Conservation (phyloP, 805 yeast genomes). For the Allodekkera sacchari region DNA sequence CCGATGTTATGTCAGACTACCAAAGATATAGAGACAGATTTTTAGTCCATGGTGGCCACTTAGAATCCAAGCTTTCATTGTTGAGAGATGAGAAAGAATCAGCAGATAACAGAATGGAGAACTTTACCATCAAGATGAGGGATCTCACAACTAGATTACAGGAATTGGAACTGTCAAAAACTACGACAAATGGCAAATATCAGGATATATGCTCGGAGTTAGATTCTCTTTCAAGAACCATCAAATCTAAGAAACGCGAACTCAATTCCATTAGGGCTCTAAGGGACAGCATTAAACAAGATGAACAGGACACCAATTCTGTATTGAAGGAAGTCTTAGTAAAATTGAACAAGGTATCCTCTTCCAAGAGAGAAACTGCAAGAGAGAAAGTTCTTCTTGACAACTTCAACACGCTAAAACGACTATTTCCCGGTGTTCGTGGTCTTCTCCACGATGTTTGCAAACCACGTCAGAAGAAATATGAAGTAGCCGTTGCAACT, state of each 20-base stretch:
- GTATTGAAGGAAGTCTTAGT: conserved; percentile 52
- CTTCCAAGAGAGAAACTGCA: conserved; percentile 67
- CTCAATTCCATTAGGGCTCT: conserved; percentile 23
- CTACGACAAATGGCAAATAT: conserved; percentile 21
- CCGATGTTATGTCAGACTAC: conserved; percentile 49
- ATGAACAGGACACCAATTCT: conserved; percentile 56
- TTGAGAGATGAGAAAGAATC: conserved; percentile 34
- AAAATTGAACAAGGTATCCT: conserved; percentile 63
- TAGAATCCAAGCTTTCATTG: conserved; percentile 43
- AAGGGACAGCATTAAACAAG: conserved; percentile 29
- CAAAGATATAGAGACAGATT: conserved; percentile 48
- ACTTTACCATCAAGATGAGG: conserved; percentile 28
- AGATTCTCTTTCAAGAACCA: conserved; percentile 24
- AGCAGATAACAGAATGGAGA: conserved; percentile 24
- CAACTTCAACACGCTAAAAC: conserved; percentile 57
- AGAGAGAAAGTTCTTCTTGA: conserved; percentile 66
- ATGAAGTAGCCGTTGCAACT: conserved; percentile 66
- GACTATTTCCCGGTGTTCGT: conserved; percentile 75
- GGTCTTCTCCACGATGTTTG: conserved; percentile 79
- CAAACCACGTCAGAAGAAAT: conserved; percentile 64
- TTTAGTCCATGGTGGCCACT: conserved; percentile 45
- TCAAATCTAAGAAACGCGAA: conserved; percentile 20
- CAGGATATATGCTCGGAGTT: conserved; percentile 19
- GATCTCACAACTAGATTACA: conserved; percentile 28
- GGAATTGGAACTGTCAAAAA: conserved; percentile 25